Conservation (phyloP, 208 protist species). For the Leishmania mexicana region DNA sequence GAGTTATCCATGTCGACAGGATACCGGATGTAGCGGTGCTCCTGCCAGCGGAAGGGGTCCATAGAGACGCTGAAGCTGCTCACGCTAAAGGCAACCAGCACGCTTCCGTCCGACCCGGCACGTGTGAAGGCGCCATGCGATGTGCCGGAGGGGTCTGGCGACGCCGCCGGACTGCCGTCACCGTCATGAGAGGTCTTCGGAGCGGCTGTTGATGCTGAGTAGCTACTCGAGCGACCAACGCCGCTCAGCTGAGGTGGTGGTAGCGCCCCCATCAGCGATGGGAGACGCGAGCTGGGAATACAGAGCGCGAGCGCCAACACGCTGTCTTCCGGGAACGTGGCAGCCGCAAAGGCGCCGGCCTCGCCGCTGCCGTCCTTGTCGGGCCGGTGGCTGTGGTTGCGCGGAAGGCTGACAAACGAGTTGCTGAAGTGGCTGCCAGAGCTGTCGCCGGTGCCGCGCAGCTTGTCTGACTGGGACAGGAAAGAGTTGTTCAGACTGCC, state of each 20-base stretch:
- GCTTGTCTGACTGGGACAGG: not conserved
- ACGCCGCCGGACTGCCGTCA: not conserved
- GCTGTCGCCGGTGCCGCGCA: not conserved
- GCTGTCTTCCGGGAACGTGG: constrained; percentile 43
- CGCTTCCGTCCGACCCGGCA: constrained; percentile 9
- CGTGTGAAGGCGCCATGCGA: not conserved
- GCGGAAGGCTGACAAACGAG: not conserved
- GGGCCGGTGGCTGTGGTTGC: not conserved
- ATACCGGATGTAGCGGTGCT: constrained; percentile 45
- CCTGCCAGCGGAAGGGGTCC: constrained; percentile 66
- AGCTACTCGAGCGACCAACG: not conserved
- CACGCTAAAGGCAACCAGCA: constrained; percentile 42
- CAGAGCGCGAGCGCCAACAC: constrained; percentile 40
- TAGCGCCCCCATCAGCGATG: constrained; percentile 14
- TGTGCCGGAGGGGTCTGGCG: not conserved
- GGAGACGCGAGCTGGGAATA: constrained; percentile 28
- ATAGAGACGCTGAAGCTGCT: constrained; percentile 80
- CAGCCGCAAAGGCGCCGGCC: not conserved
- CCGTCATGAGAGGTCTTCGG: constrained; percentile 10
- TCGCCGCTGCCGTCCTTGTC: constrained; percentile 3
- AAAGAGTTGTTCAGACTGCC: constrained; percentile 15
- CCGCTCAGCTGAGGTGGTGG: constrained; percentile 3
- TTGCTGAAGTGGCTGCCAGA: not conserved
- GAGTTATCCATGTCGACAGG: constrained; percentile 59
- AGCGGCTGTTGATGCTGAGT: not conserved